Conservation (phyloP, 768 basidiomycete species). For the Rhizopogon vulgaris region DNA sequence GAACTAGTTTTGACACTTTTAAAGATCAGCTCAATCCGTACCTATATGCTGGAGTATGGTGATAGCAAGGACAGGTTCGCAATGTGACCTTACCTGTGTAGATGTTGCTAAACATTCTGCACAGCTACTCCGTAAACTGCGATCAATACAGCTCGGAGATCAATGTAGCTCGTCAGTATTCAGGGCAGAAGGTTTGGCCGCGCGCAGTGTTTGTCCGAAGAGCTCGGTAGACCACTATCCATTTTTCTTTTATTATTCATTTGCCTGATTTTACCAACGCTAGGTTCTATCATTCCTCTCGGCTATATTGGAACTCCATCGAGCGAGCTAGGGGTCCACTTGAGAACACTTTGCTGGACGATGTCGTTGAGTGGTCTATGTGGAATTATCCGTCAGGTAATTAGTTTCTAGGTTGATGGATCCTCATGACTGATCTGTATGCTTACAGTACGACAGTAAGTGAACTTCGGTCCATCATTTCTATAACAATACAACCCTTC, state of each 20-base stretch:
- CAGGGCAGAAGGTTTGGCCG: conserved; percentile 73
- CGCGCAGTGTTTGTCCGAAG: conserved; percentile 62
- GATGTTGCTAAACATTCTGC: neutral
- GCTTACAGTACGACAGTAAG: conserved; percentile 24
- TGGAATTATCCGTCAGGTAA: conserved; percentile 62
- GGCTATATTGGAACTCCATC: conserved; percentile 68
- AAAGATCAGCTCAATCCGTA: conserved; percentile 43
- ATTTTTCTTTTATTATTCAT: conserved; percentile 1
- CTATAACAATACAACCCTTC: neutral
- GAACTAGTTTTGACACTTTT: neutral
- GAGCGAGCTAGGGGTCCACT: conserved; percentile 55
- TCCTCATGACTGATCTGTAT: neutral
- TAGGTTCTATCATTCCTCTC: conserved; percentile 61
- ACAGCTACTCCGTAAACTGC: conserved; percentile 51
- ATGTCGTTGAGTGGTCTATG: conserved; percentile 68
- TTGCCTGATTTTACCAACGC: neutral
- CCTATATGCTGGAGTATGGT: conserved; percentile 70
- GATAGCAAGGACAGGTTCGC: conserved; percentile 53
- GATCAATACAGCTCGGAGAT: conserved; percentile 56
- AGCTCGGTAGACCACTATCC: conserved; percentile 42
- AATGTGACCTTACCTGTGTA: conserved; percentile 5
- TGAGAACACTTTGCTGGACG: conserved; percentile 63
- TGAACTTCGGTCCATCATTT: neutral
- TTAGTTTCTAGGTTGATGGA: conserved; percentile 3
- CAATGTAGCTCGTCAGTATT: conserved; percentile 60